Base-by-base conservation (phyloP, 148 eudicot genomes). In the Camellia japonica region DNA sequence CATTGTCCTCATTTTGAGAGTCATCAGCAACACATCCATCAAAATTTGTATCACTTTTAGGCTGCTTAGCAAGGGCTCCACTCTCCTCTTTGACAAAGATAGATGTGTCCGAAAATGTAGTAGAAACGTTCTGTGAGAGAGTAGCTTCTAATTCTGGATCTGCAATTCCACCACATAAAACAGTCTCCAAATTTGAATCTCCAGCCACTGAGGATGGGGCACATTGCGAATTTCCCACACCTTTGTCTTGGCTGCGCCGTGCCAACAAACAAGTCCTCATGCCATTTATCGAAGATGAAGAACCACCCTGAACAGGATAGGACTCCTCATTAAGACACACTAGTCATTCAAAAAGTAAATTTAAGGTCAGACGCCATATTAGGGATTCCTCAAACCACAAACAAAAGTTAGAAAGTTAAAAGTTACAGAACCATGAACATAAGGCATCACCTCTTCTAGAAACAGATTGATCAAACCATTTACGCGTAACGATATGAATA, bases 381-480 rank as follows among this genome's bases (percentile, higher is more conserved):
- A 65, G 30, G 74, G 59, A 68, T 56, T 67, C 18, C 62, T 19
- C 73, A 76, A 49, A 49, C 49, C 60, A 62, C 51, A 38, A 71
- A 68, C 44, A 47, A 68, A 58, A 63, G 5, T 55, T 61, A 20
- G 16, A 44, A 44, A 62, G 49, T 68, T 41, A 77, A 62, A 15
- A 80, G 72, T 1, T n/a, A 13, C 61, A 71, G 49, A 18, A 61
- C 38, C 3, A 58, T 47, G 23, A 62, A 74, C 60, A 68, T 47
- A 16, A 69, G 76, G 56, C 65, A 80, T 61, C 89, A 92, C 99
- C 97, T 91, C 93, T 90, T 85, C 88, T 90, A 78, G 92, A 89
- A 85, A 97, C 86, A 75, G 98, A 97, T 81, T 92, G 99, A 71
- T 94, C 92, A 83, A 91, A 89, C 99, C 99, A 97, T 85, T 92